Evolutionary conservation across 768 basidiomycete species (phyloP).

Genomic region (Lactifluus hygrophoroides): DNA sequence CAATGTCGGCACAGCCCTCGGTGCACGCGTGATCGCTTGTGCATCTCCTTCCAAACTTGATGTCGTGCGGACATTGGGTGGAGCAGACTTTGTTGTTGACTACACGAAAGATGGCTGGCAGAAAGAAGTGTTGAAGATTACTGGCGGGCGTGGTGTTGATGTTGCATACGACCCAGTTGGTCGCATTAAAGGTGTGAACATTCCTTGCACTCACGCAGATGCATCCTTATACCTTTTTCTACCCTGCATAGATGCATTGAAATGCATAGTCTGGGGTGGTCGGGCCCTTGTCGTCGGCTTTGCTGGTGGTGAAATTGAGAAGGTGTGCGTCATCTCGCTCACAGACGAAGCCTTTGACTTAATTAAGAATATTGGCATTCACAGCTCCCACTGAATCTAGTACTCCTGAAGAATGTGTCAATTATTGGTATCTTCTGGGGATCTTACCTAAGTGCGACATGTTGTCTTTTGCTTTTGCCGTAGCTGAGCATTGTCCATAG

Average conservation of each 20-base stretch:
- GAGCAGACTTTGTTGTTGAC: conserved; percentile 76
- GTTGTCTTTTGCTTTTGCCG: not conserved
- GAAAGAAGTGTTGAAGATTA: conserved; percentile 78
- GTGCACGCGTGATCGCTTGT: conserved; percentile 92
- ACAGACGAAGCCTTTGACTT: not conserved
- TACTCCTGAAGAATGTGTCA: conserved; percentile 26
- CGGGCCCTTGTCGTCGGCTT: conserved; percentile 92
- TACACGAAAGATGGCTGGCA: conserved; percentile 81
- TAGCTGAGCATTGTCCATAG: conserved; percentile 28
- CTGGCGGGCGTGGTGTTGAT: conserved; percentile 77
- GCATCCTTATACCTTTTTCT: not conserved
- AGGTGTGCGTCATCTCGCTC: conserved; percentile 34
- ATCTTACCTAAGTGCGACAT: not conserved
- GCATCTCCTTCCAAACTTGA: conserved; percentile 75
- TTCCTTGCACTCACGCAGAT: not conserved
- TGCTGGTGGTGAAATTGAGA: conserved; percentile 77
- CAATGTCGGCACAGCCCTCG: conserved; percentile 46
- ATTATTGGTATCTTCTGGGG: conserved; percentile 4
- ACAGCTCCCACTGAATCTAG: conserved; percentile 68
- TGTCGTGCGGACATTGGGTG: conserved; percentile 64
- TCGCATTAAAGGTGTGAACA: conserved; percentile 48
- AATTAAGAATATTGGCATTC: not conserved
- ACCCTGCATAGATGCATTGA: conserved; percentile 58
- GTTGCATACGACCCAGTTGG: conserved; percentile 86
- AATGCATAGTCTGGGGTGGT: conserved; percentile 93